Evolutionary conservation across 2,329 filamentous ascomycete species (phyloP).

Genomic region (Botrytis fabae): DNA sequence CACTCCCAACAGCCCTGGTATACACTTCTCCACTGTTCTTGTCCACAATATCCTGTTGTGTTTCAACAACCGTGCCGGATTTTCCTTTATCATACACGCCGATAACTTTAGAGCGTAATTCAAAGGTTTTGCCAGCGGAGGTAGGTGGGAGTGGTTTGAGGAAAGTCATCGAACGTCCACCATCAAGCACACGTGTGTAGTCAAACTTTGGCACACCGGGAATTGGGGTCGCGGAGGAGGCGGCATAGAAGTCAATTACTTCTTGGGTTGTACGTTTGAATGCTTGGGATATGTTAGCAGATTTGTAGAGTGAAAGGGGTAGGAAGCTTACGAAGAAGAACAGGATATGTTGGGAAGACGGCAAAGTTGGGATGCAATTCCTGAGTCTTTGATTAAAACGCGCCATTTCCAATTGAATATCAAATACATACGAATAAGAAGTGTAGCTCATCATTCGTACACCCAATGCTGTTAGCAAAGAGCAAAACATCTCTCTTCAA

Average conservation of each 20-base stretch:
- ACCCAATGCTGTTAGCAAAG: constrained; percentile 87
- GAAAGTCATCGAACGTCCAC: constrained; percentile 65
- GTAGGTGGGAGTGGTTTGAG: constrained; percentile 62
- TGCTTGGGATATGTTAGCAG: constrained; percentile 43
- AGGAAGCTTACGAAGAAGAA: constrained; percentile 32
- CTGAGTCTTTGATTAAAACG: constrained; percentile 46
- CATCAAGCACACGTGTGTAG: constrained; percentile 62
- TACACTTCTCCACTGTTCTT: constrained; percentile 59
- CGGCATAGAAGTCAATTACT: constrained; percentile 69
- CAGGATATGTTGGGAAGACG: constrained; percentile 71
- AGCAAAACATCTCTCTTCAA: constrained; percentile 84
- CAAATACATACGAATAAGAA: constrained; percentile 74
- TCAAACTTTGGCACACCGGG: constrained; percentile 68
- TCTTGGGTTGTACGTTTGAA: constrained; percentile 68
- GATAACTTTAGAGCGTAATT: constrained; percentile 62
- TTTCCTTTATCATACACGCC: constrained; percentile 76
- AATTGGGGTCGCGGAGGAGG: constrained; percentile 54
- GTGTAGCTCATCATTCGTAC: constrained; percentile 80
- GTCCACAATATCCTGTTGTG: constrained; percentile 65
- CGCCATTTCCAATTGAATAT: constrained; percentile 1
- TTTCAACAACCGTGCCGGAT: constrained; percentile 66
- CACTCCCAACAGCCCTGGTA: constrained; percentile 57
- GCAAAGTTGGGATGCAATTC: constrained; percentile 85
- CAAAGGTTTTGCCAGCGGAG: constrained; percentile 61
- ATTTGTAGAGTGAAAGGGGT: not conserved